Conservation (phyloP, 192 early-diverging fungal species). For the Diversispora epigaea region DNA sequence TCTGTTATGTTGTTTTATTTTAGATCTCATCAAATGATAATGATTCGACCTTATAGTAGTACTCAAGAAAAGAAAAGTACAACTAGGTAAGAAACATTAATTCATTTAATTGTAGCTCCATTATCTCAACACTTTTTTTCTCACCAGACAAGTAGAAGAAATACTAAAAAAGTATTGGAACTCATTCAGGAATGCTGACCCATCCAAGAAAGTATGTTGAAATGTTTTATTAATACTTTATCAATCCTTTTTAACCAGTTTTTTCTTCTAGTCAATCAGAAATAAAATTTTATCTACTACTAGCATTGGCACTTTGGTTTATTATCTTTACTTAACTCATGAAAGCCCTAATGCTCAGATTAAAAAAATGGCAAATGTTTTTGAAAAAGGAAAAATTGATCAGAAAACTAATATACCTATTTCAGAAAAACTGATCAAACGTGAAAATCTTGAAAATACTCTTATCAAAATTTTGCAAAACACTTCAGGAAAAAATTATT, state of each 20-base stretch:
- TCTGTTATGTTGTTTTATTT: no score
- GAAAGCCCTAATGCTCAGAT: background rate
- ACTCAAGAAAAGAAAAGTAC: no score
- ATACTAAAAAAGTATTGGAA: conserved; percentile 11
- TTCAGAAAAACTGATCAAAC: background rate
- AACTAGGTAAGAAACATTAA: no score
- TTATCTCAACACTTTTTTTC: conserved; percentile 5
- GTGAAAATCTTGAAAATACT: conserved; percentile 17
- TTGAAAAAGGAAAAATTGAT: conserved; percentile 18
- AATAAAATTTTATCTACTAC: conserved; percentile 7
- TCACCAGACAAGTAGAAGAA: conserved; percentile 7
- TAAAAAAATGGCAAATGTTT: conserved; percentile 5
- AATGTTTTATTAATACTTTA: no score
- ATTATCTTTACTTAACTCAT: conserved; percentile 2
- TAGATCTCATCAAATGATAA: no score
- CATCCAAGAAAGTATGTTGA: no score
- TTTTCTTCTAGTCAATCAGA: conserved; percentile 1
- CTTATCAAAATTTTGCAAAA: no score
- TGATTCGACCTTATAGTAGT: no score
- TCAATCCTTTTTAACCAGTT: background rate
- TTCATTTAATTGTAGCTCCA: background rate
- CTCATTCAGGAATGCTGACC: no score
- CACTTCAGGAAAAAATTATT: no score
- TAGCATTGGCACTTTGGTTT: conserved; percentile 1
- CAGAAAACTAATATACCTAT: background rate